Evolutionary conservation across 208 protist species (phyloP).

Genomic region (Trypanosoma brucei): DNA sequence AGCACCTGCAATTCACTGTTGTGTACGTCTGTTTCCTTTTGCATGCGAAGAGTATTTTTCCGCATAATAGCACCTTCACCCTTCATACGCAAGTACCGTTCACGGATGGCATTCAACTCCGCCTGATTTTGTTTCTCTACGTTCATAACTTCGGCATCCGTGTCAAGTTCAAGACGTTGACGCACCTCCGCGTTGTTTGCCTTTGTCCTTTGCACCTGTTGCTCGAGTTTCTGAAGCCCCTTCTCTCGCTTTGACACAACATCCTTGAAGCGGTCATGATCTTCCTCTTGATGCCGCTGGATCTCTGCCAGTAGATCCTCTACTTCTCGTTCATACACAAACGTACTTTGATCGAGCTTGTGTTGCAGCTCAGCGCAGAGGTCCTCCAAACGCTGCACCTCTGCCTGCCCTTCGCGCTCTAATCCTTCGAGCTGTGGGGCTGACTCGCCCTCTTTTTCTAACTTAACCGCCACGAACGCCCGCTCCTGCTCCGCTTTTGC

Average conservation of each 20-base stretch:
- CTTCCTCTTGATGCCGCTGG: constrained; percentile 35
- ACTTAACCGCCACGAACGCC: constrained; percentile 84
- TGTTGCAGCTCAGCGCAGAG: constrained; percentile 55
- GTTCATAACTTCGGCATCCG: constrained; percentile 89
- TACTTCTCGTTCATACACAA: constrained; percentile 30
- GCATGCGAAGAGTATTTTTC: constrained; percentile 87
- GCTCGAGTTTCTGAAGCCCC: constrained; percentile 49
- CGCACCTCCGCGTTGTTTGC: constrained; percentile 84
- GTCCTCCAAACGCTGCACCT: constrained; percentile 86
- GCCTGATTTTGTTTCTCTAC: constrained; percentile 72
- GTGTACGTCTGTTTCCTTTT: constrained; percentile 90
- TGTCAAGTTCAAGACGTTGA: constrained; percentile 92
- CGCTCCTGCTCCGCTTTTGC: constrained; percentile 90
- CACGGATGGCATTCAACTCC: constrained; percentile 69
- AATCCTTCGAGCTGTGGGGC: constrained; percentile 53
- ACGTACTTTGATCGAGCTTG: constrained; percentile 62
- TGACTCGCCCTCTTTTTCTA: constrained; percentile 77
- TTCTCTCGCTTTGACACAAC: constrained; percentile 59
- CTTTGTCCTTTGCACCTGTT: constrained; percentile 59
- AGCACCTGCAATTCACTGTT: constrained; percentile 67
- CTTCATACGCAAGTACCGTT: constrained; percentile 91
- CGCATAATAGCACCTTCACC: constrained; percentile 93
- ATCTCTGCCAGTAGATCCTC: constrained; percentile 31
- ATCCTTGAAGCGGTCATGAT: constrained; percentile 81
- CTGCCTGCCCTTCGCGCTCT: constrained; percentile 80